Evolutionary conservation across 305 asterid genomes (phyloP).

Genomic region (Solanum aculeatissimum): DNA sequence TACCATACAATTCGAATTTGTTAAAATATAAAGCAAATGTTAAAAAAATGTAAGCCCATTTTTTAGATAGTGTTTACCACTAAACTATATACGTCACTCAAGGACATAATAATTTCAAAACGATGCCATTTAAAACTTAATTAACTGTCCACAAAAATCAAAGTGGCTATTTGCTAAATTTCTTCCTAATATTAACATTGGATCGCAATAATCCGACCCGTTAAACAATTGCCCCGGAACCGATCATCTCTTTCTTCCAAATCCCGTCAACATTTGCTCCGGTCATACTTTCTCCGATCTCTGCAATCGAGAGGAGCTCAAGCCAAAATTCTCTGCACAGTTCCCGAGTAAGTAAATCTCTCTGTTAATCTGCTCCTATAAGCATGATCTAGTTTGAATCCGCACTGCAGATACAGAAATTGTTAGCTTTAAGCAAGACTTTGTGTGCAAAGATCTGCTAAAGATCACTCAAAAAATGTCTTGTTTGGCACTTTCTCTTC

Average conservation of each 20-base stretch:
- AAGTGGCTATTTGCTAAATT: too few relatives aligned
- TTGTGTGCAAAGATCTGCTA: not conserved
- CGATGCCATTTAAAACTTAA: too few relatives aligned
- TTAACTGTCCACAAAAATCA: too few relatives aligned
- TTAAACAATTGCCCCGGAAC: not conserved
- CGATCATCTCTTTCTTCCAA: not conserved
- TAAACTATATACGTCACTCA: too few relatives aligned
- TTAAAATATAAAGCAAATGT: too few relatives aligned
- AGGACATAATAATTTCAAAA: too few relatives aligned
- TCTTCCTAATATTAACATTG: not conserved
- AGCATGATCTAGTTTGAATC: not conserved
- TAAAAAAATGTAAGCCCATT: too few relatives aligned
- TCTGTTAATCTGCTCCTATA: not conserved
- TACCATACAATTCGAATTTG: too few relatives aligned
- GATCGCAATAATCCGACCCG: not conserved
- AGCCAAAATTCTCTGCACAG: not conserved
- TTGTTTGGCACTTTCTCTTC: conserved; percentile 76
- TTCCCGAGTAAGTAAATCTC: not conserved
- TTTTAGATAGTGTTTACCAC: too few relatives aligned
- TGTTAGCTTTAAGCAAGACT: not conserved
- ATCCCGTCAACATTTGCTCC: not conserved
- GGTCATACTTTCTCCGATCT: not conserved
- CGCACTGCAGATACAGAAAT: not conserved
- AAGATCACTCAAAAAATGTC: conserved; percentile 30
- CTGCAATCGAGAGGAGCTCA: not conserved